Evolutionary conservation across 306 rosid species (phyloP).

Genomic region (Mucuna pruriens): DNA sequence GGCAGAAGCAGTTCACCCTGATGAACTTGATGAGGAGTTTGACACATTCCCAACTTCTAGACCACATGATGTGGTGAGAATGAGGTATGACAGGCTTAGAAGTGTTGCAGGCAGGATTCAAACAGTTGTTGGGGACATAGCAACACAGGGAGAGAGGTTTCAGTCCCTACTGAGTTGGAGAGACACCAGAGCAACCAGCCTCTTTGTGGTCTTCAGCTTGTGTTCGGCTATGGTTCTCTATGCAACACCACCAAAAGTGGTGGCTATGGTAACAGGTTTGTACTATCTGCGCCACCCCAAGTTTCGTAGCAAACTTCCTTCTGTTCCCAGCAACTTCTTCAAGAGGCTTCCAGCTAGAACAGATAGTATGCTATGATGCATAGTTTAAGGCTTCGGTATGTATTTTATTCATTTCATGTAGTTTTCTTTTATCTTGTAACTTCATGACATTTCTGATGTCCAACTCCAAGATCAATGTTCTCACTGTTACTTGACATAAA

Average conservation of each 20-base stretch:
- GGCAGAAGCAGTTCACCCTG: slow-evolving; percentile 82
- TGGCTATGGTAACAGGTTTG: slow-evolving; percentile 74
- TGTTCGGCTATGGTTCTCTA: slow-evolving; percentile 77
- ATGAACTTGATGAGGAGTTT: slow-evolving; percentile 94
- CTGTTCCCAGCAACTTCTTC: slow-evolving; percentile 90
- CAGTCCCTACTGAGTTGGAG: slow-evolving; percentile 90
- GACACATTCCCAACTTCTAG: slow-evolving; percentile 91
- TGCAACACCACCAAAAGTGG: slow-evolving; percentile 74
- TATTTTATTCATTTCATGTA: background rate
- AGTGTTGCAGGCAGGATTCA: slow-evolving; percentile 95
- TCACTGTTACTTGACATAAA: background rate
- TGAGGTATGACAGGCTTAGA: slow-evolving; percentile 90
- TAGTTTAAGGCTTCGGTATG: background rate
- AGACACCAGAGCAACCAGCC: slow-evolving; percentile 89
- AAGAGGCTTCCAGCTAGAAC: slow-evolving; percentile 80
- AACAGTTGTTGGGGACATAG: slow-evolving; percentile 92
- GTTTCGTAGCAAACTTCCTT: slow-evolving; percentile 85
- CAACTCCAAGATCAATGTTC: background rate
- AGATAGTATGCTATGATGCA: slow-evolving; percentile 69
- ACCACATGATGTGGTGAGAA: slow-evolving; percentile 64
- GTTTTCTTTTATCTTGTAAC: background rate
- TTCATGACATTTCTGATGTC: background rate
- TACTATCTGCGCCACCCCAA: slow-evolving; percentile 78
- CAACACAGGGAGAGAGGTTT: slow-evolving; percentile 94
- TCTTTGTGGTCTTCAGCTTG: slow-evolving; percentile 70